Evolutionary conservation across 495 filamentous ascomycete species (phyloP).

Genomic region (Choiromyces venosus): DNA sequence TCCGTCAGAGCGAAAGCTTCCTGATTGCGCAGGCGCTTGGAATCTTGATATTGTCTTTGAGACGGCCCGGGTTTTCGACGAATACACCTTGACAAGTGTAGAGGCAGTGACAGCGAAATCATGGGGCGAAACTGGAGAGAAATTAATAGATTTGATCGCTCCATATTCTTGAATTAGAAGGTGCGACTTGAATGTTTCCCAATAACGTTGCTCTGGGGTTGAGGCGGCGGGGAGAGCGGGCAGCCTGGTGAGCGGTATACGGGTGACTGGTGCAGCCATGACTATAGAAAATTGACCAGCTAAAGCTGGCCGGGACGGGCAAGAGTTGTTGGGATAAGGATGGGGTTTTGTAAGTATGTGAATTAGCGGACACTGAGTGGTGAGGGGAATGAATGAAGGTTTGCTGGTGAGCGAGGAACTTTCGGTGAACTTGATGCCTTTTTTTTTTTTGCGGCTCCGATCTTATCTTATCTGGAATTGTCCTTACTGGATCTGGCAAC

Average conservation of each 20-base stretch:
- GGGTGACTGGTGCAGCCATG: conserved; percentile 86
- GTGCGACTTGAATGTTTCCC: conserved; percentile 84
- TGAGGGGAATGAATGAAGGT: neutral
- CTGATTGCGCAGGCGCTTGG: conserved; percentile 78
- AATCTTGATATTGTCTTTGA: conserved; percentile 90
- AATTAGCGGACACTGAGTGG: neutral
- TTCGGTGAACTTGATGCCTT: conserved; percentile 12
- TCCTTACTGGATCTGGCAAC: neutral
- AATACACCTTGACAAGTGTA: conserved; percentile 86
- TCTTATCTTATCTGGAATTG: conserved; percentile 13
- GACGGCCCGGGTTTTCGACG: conserved; percentile 76
- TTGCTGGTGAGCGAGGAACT: conserved; percentile 2
- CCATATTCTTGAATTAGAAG: conserved; percentile 79
- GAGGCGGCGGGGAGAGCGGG: conserved; percentile 61
- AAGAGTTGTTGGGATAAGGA: neutral
- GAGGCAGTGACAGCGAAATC: conserved; percentile 89
- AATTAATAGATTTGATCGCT: conserved; percentile 81
- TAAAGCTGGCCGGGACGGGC: conserved; percentile 5
- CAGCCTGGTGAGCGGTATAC: conserved; percentile 76
- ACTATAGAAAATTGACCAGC: conserved; percentile 12
- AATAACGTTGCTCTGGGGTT: conserved; percentile 91
- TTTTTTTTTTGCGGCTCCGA: conserved; percentile 33
- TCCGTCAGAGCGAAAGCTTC: conserved; percentile 80
- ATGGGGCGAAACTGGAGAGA: conserved; percentile 62
- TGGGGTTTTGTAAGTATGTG: neutral